Base-by-base conservation (phyloP, 257 asterid genomes). In the Lithospermum erythrorhizon region DNA sequence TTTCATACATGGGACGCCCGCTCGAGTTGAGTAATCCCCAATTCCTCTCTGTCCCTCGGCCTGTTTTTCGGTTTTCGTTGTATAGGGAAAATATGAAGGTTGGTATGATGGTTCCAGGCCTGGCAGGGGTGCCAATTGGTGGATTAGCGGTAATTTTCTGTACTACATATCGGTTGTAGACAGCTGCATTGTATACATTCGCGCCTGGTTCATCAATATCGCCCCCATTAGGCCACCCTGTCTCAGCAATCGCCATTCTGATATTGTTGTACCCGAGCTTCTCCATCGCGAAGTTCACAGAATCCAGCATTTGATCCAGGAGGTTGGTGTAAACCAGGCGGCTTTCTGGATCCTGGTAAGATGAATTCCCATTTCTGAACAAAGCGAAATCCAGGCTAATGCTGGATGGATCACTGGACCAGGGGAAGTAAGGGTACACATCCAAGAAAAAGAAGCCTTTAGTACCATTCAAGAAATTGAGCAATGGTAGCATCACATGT, bases 391-490 rank as follows among this genome's bases (percentile, higher is more conserved):
- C 83, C 3, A 79, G 41, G 3, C 78, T 72, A 21, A 29, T 64
- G 1, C 69, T 54, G 17, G 69, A 47, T 7, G 70, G 70, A 41
- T 66, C 65, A 30, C 59, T 58, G 24, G 51, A 58, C 58, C 61
- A 58, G 1, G 71, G 79, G 48, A 79, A 82, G 60, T 69, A 82
- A 0, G 88, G 88, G 61, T 79, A 79, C 0, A 81, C 76, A 30
- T 78, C 75, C 59, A 82, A 59, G 77, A 82, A 61, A 75, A 82
- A 79, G 0, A 82, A 80, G 3, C 85, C 70, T 21, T 70, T 48
- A 0, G 79, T 76, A 32, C 63, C 65, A 18, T 53, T 48, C 8
- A 64, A 53, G 67, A 79, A 82, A 21, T 27, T 53, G 1, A 82
- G 73, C 13, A 82, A 63, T n/a, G 82, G 72, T 45, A 61, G 67